Percentiles rank a stretch among this genome's conserved stretches.
Conservation (phyloP, 169 alveolate species). For the Plasmodium malariae region DNA sequence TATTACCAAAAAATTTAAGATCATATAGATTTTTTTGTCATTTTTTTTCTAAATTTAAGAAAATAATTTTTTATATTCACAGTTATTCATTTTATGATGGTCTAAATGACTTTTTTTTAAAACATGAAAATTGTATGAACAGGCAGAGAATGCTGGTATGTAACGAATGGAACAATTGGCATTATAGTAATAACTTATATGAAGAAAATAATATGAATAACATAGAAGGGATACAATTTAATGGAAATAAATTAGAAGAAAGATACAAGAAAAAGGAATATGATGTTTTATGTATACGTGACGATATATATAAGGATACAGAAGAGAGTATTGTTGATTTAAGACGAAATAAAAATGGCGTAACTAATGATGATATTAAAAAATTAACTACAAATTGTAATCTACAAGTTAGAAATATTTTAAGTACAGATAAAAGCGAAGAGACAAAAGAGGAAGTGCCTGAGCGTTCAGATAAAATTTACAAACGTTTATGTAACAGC, state of each 20-base stretch:
- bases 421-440: not conserved
- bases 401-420: not conserved
- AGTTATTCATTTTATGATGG: conserved; percentile 20
- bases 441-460: not conserved
- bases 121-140: conserved; percentile 8
- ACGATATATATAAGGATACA: not conserved
- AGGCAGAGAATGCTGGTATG: not conserved
- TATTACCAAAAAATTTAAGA: conserved; percentile 37
- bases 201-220: not conserved
- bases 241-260: not conserved
- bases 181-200: too few species aligned
- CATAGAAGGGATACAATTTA: not conserved
- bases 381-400: not conserved
- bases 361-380: not conserved
- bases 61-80: conserved; percentile 39
- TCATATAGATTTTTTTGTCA: conserved; percentile 42
- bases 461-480: not conserved
- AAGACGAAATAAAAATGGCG: not conserved
- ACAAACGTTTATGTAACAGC: not conserved
- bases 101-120: conserved; percentile 13
- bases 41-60: conserved; percentile 54
- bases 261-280: not conserved
- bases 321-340: not conserved
- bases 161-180: not conserved
- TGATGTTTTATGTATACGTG: not conserved